Evolutionary conservation across 2,329 filamentous ascomycete genomes (phyloP).

Genomic region (Aspergillus oerlinghausenensis): DNA sequence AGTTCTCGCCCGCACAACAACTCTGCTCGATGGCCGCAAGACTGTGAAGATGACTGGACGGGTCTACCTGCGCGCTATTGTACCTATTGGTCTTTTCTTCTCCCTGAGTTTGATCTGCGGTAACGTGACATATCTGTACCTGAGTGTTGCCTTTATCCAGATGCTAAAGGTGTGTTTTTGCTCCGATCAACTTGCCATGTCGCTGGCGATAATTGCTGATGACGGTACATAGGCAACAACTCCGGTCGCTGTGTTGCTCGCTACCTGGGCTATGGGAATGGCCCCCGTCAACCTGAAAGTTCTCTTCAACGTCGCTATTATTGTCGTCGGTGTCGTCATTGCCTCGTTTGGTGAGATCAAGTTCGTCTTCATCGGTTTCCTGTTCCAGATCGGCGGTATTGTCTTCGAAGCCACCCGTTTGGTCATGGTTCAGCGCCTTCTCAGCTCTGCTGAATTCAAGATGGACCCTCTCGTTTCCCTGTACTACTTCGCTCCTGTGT

Average conservation of each 20-base stretch:
- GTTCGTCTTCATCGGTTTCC: constrained; percentile 64
- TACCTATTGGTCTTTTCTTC: constrained; percentile 94
- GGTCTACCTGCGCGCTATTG: constrained; percentile 86
- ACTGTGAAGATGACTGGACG: constrained; percentile 95
- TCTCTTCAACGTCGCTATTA: constrained; percentile 88
- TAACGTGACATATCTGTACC: constrained; percentile 90
- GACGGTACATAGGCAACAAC: constrained; percentile 68
- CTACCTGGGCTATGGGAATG: constrained; percentile 82
- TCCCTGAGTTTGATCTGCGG: constrained; percentile 92
- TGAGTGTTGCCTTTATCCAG: constrained; percentile 94
- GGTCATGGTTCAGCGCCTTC: constrained; percentile 79
- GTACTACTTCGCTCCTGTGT: constrained; percentile 86
- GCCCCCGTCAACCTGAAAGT: constrained; percentile 79
- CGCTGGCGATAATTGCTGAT: constrained; percentile 6
- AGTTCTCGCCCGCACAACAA: constrained; percentile 83
- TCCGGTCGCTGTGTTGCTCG: constrained; percentile 85
- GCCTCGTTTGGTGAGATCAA: constrained; percentile 94
- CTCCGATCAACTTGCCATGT: constrained; percentile 23
- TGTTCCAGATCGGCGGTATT: constrained; percentile 70
- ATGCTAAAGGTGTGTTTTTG: constrained; percentile 76
- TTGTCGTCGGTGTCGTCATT: constrained; percentile 90
- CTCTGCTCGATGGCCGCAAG: constrained; percentile 86
- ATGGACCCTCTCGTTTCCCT: constrained; percentile 86
- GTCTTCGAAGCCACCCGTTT: constrained; percentile 75
- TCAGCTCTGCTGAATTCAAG: constrained; percentile 72